Evolutionary conservation across 805 yeast genomes (phyloP).

Genomic region (Yamadazyma kitorensis): DNA sequence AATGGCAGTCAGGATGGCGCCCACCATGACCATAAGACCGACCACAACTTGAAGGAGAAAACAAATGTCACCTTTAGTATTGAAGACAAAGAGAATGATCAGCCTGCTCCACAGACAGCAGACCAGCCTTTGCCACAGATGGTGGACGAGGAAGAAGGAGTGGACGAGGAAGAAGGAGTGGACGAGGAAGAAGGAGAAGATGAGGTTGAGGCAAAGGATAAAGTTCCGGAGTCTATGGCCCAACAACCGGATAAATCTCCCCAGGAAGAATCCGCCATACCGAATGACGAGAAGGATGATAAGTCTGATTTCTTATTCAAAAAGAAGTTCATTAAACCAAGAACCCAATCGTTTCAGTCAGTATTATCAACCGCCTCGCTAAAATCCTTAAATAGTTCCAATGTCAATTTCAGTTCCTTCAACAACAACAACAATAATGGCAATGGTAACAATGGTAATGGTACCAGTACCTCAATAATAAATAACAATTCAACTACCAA

Average conservation of each 20-base stretch:
- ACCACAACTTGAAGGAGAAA: background rate
- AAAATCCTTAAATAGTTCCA: constrained; percentile 27
- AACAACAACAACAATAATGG: constrained; percentile 1
- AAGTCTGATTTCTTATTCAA: constrained; percentile 21
- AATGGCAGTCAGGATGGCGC: too few relatives aligned
- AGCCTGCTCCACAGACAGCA: too few relatives aligned
- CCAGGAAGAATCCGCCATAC: too few relatives aligned
- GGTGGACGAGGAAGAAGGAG: too few relatives aligned
- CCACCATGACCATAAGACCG: background rate
- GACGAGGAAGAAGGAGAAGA: too few relatives aligned
- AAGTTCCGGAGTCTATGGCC: too few relatives aligned
- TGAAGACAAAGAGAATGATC: too few relatives aligned
- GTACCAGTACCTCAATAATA: constrained; percentile 6
- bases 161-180: too few relatives aligned
- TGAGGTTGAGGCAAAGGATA: too few relatives aligned
- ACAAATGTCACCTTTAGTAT: too few relatives aligned
- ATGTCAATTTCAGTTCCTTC: constrained; percentile 6
- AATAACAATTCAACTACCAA: constrained; percentile 5
- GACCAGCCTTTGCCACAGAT: too few relatives aligned
- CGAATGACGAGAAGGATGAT: background rate
- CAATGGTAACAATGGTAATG: constrained; percentile 9
- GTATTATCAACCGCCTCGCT: constrained; percentile 44
- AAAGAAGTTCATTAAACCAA: constrained; percentile 35
- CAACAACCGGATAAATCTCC: too few relatives aligned
- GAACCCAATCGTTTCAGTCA: constrained; percentile 44